Evolutionary conservation across 306 rosid genomes (phyloP).

Genomic region (Trifolium fragiferum): DNA sequence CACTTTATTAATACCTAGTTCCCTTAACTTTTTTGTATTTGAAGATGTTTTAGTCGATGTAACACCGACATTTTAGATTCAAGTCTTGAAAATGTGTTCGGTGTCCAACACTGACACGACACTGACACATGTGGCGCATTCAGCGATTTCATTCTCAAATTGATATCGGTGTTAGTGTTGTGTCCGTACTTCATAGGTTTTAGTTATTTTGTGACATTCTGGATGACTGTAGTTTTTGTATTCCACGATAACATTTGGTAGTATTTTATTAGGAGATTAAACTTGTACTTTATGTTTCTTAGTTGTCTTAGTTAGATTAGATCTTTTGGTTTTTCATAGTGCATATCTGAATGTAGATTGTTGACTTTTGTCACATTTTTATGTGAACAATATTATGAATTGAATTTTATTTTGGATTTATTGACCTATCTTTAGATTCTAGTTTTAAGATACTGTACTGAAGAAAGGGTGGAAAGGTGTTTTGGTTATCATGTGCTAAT

Average conservation of each 20-base stretch:
- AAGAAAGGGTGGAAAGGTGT: no score
- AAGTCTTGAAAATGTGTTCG: no score
- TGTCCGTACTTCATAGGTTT: no score
- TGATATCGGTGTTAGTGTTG: no score
- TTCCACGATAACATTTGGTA: slow-evolving; percentile 40
- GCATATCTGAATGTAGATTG: slow-evolving; percentile 40
- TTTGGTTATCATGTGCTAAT: no score
- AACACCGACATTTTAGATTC: no score
- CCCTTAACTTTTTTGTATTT: slow-evolving; percentile 37
- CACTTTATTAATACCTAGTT: slow-evolving; percentile 31
- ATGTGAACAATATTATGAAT: slow-evolving; percentile 17
- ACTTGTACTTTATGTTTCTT: slow-evolving; percentile 35
- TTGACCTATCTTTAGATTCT: no score
- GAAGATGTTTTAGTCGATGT: slow-evolving; percentile 17
- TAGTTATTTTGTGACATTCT: slow-evolving; percentile 35
- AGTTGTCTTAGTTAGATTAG: slow-evolving; percentile 48
- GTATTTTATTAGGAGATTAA: slow-evolving; percentile 49
- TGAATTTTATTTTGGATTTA: not conserved
- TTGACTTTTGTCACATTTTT: slow-evolving; percentile 43
- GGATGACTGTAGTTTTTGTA: slow-evolving; percentile 56
- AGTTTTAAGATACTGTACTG: no score
- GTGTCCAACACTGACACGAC: no score
- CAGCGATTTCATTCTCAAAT: no score
- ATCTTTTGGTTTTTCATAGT: slow-evolving; percentile 42
- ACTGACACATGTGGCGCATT: no score